Conservation (phyloP, 768 basidiomycete species). For the Kockovaella imperatae region DNA sequence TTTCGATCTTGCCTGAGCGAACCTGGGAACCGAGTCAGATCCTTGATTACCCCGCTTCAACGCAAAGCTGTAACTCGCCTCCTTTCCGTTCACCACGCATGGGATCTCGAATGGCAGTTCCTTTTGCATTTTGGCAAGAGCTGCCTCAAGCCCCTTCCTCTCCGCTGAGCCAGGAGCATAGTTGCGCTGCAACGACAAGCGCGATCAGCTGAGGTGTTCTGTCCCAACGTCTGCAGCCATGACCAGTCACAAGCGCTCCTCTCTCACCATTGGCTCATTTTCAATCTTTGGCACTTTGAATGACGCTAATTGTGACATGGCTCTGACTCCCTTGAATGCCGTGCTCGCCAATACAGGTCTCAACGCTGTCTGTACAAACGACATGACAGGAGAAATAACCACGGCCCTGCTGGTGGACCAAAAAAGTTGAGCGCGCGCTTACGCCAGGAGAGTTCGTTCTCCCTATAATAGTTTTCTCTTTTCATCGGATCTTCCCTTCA, state of each 20-base stretch:
- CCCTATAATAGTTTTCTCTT: too few species aligned
- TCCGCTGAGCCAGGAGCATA: conserved; percentile 77
- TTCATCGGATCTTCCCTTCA: too few species aligned
- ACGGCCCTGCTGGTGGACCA: too few species aligned
- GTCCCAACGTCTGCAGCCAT: not conserved
- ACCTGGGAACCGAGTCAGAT: conserved; percentile 49
- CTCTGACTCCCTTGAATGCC: too few species aligned
- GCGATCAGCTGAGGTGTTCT: not conserved
- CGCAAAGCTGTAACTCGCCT: conserved; percentile 49
- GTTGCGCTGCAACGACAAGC: conserved; percentile 22
- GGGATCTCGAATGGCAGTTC: conserved; percentile 86
- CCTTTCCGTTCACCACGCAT: conserved; percentile 81
- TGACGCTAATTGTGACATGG: conserved; percentile 54
- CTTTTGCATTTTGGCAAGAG: conserved; percentile 70
- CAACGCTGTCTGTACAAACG: too few species aligned
- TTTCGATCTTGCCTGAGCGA: conserved; percentile 67
- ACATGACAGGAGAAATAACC: too few species aligned
- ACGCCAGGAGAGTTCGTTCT: too few species aligned
- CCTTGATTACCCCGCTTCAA: not conserved
- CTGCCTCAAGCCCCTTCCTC: conserved; percentile 62
- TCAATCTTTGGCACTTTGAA: conserved; percentile 78
- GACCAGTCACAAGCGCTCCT: not conserved
- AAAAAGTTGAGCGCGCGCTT: too few species aligned
- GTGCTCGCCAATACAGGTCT: too few species aligned
- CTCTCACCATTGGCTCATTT: conserved; percentile 86